These are phyloP conservation scores for Oleoguttula mirabilis DNA, from an alignment of 495 filamentous ascomycete genomes.

Conservation along the genomic window DNA sequence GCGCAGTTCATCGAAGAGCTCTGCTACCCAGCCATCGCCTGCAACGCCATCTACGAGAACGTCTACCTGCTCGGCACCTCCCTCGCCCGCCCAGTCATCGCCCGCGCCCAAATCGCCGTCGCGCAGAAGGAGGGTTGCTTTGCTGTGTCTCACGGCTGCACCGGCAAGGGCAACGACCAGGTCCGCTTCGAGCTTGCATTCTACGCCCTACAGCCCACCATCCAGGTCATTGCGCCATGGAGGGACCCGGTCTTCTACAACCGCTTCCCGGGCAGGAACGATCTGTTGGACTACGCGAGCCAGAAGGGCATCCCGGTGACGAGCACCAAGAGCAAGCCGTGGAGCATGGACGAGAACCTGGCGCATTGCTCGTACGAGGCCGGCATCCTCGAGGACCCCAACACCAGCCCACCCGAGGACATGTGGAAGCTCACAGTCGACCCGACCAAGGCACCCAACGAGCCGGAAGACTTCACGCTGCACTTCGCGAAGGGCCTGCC, in stretches of 20 bases:
- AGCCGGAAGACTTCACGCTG: conserved; percentile 64
- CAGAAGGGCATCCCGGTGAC: conserved; percentile 72
- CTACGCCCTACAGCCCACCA: conserved; percentile 50
- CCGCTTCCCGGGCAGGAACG: conserved; percentile 69
- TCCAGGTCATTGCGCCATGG: conserved; percentile 88
- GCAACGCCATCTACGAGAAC: conserved; percentile 81
- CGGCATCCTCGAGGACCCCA: conserved; percentile 63
- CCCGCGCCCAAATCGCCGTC: conserved; percentile 63
- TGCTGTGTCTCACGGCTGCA: conserved; percentile 66
- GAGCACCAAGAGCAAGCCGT: conserved; percentile 77
- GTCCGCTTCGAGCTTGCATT: conserved; percentile 77
- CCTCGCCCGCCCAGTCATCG: conserved; percentile 81
- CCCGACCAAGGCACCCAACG: conserved; percentile 62
- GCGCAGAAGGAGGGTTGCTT: conserved; percentile 57
- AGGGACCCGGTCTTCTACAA: conserved; percentile 72
- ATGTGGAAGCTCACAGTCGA: conserved; percentile 80
- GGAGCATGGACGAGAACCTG: conserved; percentile 79
- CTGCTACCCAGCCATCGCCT: conserved; percentile 77
- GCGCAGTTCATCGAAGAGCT: conserved; percentile 50
- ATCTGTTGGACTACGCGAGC: conserved; percentile 77
- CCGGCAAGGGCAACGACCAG: conserved; percentile 79
- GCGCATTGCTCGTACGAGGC: conserved; percentile 88
- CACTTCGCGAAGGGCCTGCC: conserved; percentile 80
- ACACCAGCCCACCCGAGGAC: conserved; percentile 54
- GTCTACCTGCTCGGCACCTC: conserved; percentile 61